These are phyloP conservation scores for Letharia lupina DNA, from an alignment of 495 filamentous ascomycete genomes.

Conservation along the genomic window DNA sequence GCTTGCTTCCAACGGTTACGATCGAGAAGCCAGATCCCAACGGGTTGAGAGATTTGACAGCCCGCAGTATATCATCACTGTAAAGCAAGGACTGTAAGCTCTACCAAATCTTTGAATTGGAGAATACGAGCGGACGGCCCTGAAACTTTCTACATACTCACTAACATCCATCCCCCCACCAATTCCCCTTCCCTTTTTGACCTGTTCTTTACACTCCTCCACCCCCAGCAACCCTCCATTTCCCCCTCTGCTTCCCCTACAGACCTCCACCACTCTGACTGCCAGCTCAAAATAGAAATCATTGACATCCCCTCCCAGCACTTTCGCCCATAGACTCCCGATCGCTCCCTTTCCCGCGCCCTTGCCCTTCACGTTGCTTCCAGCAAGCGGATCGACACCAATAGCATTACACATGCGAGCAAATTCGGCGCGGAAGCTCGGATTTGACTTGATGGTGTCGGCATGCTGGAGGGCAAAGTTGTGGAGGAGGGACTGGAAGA, in stretches of 20 bases:
- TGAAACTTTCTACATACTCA: conserved; percentile 36
- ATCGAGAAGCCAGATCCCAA: conserved; percentile 82
- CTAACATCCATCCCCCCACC: conserved; percentile 70
- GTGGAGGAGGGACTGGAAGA: conserved; percentile 89
- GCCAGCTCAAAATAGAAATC: conserved; percentile 98
- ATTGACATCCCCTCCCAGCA: conserved; percentile 82
- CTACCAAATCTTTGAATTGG: background rate
- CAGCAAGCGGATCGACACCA: conserved; percentile 84
- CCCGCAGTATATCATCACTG: conserved; percentile 77
- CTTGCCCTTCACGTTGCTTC: conserved; percentile 53
- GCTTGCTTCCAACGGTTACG: conserved; percentile 67
- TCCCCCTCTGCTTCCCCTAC: conserved; percentile 74
- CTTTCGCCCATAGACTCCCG: conserved; percentile 83
- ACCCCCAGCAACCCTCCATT: conserved; percentile 90
- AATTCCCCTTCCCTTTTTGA: conserved; percentile 60
- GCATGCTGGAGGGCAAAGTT: conserved; percentile 91
- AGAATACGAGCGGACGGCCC: background rate
- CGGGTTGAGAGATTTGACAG: conserved; percentile 78
- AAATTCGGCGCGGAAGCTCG: conserved; percentile 90
- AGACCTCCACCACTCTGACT: conserved; percentile 88
- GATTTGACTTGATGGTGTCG: conserved; percentile 90
- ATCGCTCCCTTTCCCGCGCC: conserved; percentile 27
- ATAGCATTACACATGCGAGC: conserved; percentile 97
- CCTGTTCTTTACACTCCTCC: conserved; percentile 63
- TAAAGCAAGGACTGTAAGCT: background rate